Conservation (phyloP, 768 basidiomycete genomes). For the Russula olivacea region DNA sequence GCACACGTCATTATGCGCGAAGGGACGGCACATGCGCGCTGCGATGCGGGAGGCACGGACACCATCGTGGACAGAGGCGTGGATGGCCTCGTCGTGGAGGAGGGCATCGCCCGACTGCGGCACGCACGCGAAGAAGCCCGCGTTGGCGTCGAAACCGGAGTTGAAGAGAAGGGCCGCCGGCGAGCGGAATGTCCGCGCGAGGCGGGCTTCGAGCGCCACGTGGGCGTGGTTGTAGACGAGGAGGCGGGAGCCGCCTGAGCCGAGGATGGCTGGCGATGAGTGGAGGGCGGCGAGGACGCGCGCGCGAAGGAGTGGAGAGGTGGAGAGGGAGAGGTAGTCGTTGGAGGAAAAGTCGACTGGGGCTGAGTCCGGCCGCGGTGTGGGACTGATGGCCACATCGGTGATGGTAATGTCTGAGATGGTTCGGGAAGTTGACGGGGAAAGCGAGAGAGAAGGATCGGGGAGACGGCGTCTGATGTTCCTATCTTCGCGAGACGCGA, state of each 20-base stretch:
- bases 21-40: constrained; percentile 39
- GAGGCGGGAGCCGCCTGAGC: constrained; percentile 83
- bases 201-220: constrained; percentile 60
- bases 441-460: constrained; percentile 33
- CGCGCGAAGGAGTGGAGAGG: neutral
- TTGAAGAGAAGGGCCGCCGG: constrained; percentile 78
- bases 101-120: constrained; percentile 75
- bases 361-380: neutral
- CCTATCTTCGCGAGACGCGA: constrained; percentile 59
- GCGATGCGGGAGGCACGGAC: constrained; percentile 42
- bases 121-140: constrained; percentile 74
- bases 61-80: constrained; percentile 90
- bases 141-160: constrained; percentile 91
- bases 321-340: constrained; percentile 82
- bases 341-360: constrained; percentile 64
- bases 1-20: constrained; percentile 65
- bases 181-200: constrained; percentile 52
- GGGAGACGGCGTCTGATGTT: constrained; percentile 67
- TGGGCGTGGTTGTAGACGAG: constrained; percentile 75
- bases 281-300: constrained; percentile 42
- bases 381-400: neutral
- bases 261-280: constrained; percentile 55
- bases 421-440: neutral
- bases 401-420: too few relatives aligned
- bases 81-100: constrained; percentile 82